Evolutionary conservation across 1,284 basidiomycete species (phyloP), one percentile per base, ranked within the genome.

Genomic region (Lentinula novae-zelandiae): DNA sequence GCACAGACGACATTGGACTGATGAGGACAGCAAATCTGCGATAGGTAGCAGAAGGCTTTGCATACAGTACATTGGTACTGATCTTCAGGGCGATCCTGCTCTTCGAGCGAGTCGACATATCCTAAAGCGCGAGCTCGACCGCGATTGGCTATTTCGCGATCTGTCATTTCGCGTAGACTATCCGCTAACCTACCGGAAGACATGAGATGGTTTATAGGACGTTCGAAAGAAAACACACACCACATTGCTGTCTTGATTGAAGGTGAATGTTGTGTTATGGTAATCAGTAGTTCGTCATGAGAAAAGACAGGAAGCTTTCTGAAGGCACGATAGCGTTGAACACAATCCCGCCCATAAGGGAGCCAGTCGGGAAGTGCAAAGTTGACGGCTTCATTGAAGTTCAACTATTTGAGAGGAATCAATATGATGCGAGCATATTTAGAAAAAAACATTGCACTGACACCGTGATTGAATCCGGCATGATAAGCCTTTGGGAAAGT

Each of bases 361-460:
- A 99, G 79, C 97, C 97, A 99, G 73, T 98, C 95, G 15, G 96
- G 94, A 44, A 98, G 80, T 5, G 96, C 96, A 74, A 99, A 99
- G 76, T 99, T 99, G 71, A 99, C 97, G 1, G 97, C 97, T 78
- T 99, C 96, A 73, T 98, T 98, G 78, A 98, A 95, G 75, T 98
- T 99, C 70, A 98, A 82, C 93, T 95, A 69, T 34, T 60, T 60
- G 62, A 67, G 58, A 40, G 38, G 38, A 57, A 66, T 62, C 15
- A 13, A 65, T 53, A 39, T 53, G 40, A 62, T 57, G 31, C 65
- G 64, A 60, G 60, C 46, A 7, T 34, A 34, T 65, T 58, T 66
- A 62, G 55, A 67, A 67, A 58, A 36, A 54, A 80, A 27, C 27
- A 27, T 22, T 48, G 13, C 27, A 50, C 89, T 70, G 76, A 95